Conservation (phyloP, 2,329 filamentous ascomycete species). For the Pseudogymnoascus sp. region DNA sequence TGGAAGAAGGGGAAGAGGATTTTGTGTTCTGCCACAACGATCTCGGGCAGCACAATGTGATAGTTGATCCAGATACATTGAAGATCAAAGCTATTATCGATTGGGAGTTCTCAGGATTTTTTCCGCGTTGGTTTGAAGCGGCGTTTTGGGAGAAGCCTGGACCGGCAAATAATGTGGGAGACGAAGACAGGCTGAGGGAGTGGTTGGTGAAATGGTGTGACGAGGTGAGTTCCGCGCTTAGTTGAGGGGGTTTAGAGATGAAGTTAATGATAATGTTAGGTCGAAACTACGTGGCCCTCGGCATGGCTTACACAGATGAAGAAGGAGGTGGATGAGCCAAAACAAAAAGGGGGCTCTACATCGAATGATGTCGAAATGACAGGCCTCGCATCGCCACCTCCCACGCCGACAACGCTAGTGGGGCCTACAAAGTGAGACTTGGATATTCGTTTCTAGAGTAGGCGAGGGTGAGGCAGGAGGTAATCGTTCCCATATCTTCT, state of each 20-base stretch:
- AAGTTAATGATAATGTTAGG: background rate
- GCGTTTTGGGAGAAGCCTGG: conserved; percentile 14
- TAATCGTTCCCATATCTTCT: background rate
- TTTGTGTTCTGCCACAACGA: conserved; percentile 26
- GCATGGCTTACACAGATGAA: background rate
- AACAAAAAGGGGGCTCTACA: background rate
- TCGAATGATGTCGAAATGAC: background rate
- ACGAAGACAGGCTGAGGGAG: background rate
- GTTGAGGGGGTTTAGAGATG: background rate
- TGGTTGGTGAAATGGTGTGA: background rate
- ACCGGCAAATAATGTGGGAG: background rate
- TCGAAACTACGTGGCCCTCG: background rate
- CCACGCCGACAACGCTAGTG: background rate
- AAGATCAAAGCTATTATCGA: conserved; percentile 31
- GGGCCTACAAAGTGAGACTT: background rate
- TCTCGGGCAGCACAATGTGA: conserved; percentile 23
- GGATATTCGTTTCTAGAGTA: background rate
- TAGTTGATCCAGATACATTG: conserved; percentile 25
- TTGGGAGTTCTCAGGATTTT: conserved; percentile 34
- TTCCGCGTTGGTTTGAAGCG: conserved; percentile 25
- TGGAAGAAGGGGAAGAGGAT: conserved; percentile 9
- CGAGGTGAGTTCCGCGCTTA: background rate
- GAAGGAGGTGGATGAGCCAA: background rate
- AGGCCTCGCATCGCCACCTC: background rate
- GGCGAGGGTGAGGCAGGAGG: background rate